phyloP scores from a whole-genome alignment of 164 flowering plant species.

The Chloranthus sessilifolius region DNA sequence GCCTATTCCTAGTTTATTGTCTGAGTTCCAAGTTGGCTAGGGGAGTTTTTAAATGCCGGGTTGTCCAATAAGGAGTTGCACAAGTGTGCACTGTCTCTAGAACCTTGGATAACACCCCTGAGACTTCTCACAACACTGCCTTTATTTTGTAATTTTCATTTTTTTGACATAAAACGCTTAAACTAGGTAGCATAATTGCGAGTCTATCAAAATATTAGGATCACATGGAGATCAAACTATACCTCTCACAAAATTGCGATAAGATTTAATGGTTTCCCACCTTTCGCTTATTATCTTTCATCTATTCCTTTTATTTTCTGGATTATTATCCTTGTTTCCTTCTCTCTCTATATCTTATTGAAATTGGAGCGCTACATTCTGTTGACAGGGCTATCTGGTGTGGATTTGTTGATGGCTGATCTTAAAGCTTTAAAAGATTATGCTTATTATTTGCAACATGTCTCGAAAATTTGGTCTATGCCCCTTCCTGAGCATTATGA shows the following conservation, averaged over 20 bases:
- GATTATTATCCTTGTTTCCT: not conserved
- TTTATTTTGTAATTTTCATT: no score
- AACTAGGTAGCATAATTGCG: no score
- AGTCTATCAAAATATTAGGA: not conserved
- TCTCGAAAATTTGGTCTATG: slow-evolving; percentile 63
- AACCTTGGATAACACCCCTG: no score
- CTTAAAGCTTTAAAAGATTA: slow-evolving; percentile 80
- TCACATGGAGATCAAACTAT: not conserved
- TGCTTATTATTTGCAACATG: slow-evolving; percentile 42
- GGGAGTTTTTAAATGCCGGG: no score
- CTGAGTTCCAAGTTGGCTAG: no score
- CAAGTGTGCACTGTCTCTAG: no score
- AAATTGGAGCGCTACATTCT: slow-evolving; percentile 4
- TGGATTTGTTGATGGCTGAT: slow-evolving; percentile 85
- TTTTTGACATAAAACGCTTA: no score
- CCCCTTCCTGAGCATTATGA: slow-evolving; percentile 95
- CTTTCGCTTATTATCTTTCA: not conserved
- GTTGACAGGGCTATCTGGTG: slow-evolving; percentile 65
- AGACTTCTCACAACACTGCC: no score
- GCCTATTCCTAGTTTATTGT: no score
- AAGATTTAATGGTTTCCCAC: not conserved
- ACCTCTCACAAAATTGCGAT: not conserved
- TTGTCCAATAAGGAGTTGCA: no score
- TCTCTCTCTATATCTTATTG: slow-evolving; percentile 1
- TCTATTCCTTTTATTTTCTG: not conserved